Percentiles rank a stretch among this genome's conserved stretches.
These are phyloP conservation scores for Tylopilus vinaceipallidus DNA, from an alignment of 768 basidiomycete genomes.

Conservation along the genomic window DNA sequence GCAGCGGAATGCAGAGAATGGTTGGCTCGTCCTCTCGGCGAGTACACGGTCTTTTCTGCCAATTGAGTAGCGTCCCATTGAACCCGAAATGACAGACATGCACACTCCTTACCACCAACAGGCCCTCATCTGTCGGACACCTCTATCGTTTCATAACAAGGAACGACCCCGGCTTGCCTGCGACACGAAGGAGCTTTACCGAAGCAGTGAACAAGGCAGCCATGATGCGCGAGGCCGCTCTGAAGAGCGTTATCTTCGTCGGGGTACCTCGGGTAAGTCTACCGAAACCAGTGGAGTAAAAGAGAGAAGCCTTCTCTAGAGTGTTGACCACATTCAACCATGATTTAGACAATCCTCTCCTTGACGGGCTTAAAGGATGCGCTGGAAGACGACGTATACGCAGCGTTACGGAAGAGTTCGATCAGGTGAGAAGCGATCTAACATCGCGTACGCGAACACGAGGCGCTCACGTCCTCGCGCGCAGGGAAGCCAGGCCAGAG, in stretches of 20 bases:
- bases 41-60: constrained; percentile 24
- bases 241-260: constrained; percentile 89
- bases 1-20: constrained; percentile 62
- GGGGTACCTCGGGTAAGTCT: constrained; percentile 76
- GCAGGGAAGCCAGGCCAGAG: constrained; percentile 56
- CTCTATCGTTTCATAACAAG: constrained; percentile 78
- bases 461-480: constrained; percentile 23
- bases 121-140: constrained; percentile 74
- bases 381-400: constrained; percentile 79
- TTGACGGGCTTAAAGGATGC: constrained; percentile 74
- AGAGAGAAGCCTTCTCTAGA: background rate
- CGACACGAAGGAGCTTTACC: constrained; percentile 43
- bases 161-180: constrained; percentile 37
- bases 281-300: background rate
- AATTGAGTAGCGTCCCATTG: constrained; percentile 19
- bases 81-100: constrained; percentile 60
- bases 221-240: constrained; percentile 82
- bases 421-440: constrained; percentile 51
- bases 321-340: constrained; percentile 7
- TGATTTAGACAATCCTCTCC: constrained; percentile 71
- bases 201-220: constrained; percentile 72
- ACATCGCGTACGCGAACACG: constrained; percentile 14
- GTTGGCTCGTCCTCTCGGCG: constrained; percentile 81
- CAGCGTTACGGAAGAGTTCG: constrained; percentile 61
- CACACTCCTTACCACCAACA: constrained; percentile 78